A percentile compares a stretch with the other conserved stretches of the same genome.
These are phyloP conservation scores for Dicorynia guianensis DNA, from an alignment of 306 rosid species.

Conservation along the genomic window DNA sequence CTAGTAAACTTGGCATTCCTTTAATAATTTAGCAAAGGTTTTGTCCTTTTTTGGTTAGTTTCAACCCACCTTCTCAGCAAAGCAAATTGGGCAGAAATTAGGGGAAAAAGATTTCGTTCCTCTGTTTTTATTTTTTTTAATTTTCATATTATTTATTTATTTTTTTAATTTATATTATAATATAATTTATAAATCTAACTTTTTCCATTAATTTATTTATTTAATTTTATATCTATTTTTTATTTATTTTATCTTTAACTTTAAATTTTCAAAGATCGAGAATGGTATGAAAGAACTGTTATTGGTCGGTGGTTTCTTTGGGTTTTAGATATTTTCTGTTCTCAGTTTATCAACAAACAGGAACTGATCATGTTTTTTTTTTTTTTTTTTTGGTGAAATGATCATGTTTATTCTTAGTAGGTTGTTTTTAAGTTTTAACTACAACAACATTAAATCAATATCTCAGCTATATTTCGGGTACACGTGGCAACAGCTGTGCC, in stretches of 20 bases:
- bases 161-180: no score
- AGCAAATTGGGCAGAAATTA: not conserved
- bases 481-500: constrained; percentile 52
- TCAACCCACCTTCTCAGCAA: not conserved
- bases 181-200: no score
- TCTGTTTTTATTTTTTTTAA: no score
- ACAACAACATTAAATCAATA: no score
- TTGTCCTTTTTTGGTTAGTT: not conserved
- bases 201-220: no score
- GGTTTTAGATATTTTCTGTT: not conserved
- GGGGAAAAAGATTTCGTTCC: no score
- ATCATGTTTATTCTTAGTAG: constrained; percentile 10
- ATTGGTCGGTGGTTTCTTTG: not conserved
- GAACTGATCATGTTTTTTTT: not conserved
- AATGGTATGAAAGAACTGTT: constrained; percentile 5
- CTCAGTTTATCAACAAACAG: not conserved
- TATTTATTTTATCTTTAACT: no score
- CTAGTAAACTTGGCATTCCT: no score
- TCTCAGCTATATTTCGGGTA: not conserved
- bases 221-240: no score
- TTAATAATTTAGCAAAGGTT: not conserved
- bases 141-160: no score
- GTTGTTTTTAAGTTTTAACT: not conserved
- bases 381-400: no score
- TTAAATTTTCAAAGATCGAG: no score